Evolutionary conservation across 2,329 filamentous ascomycete species (phyloP).

Genomic region (Venturia effusa): DNA sequence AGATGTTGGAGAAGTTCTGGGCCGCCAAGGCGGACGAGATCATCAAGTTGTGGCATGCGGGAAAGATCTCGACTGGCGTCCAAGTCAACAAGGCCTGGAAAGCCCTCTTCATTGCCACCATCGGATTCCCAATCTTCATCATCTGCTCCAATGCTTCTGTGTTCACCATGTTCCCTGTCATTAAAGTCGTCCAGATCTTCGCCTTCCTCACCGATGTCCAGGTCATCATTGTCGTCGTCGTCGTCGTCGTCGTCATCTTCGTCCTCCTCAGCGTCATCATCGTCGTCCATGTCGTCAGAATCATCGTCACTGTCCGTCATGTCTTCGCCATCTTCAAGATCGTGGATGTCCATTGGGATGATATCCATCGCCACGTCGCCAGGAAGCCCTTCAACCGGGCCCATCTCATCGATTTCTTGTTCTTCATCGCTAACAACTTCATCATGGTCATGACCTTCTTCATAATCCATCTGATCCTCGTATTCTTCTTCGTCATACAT

Average conservation of each 20-base stretch:
- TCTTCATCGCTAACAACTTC: conserved; percentile 83
- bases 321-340: conserved; percentile 45
- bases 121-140: conserved; percentile 13
- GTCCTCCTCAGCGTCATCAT: conserved; percentile 45
- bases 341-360: conserved; percentile 58
- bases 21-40: conserved; percentile 32
- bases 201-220: conserved; percentile 38
- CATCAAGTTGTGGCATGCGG: conserved; percentile 14
- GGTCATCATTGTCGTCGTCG: conserved; percentile 30
- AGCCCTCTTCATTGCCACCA: conserved; percentile 11
- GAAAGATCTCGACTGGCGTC: background rate
- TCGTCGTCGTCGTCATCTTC: conserved; percentile 46
- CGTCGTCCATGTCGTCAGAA: conserved; percentile 44
- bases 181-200: conserved; percentile 23
- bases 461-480: conserved; percentile 84
- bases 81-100: conserved; percentile 4
- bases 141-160: conserved; percentile 6
- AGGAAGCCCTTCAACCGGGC: conserved; percentile 53
- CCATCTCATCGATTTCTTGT: conserved; percentile 72
- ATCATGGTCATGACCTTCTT: conserved; percentile 70
- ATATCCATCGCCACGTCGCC: conserved; percentile 59
- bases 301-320: conserved; percentile 52
- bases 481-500: conserved; percentile 77
- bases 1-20: conserved; percentile 16
- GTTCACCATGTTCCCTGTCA: background rate